phyloP scores from a whole-genome alignment of 345 rosid genomes.

The Mangifera indica region DNA sequence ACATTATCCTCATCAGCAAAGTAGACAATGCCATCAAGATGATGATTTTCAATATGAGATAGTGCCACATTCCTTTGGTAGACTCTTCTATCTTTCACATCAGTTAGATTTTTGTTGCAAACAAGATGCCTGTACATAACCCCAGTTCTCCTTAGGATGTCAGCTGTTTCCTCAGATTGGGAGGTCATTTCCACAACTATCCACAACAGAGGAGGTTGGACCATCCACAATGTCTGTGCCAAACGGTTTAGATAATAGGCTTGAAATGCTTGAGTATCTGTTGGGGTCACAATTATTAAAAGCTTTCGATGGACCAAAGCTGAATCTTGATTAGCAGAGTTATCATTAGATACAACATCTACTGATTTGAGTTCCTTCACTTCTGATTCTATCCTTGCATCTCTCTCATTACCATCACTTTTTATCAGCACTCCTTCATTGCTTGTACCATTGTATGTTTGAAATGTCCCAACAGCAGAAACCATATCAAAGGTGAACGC shows the following conservation, averaged over 20 bases:
- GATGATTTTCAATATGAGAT: conserved; percentile 62
- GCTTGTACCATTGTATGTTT: conserved; percentile 8
- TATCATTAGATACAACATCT: conserved; percentile 11
- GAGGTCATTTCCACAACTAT: conserved; percentile 59
- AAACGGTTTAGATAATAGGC: conserved; percentile 51
- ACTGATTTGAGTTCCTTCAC: conserved; percentile 17
- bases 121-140: conserved; percentile 61
- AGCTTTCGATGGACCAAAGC: conserved; percentile 32
- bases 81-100: conserved; percentile 36
- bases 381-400: conserved; percentile 22
- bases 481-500: conserved; percentile 39
- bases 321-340: conserved; percentile 19
- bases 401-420: conserved; percentile 7
- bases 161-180: conserved; percentile 56
- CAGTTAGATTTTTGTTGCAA: conserved; percentile 50
- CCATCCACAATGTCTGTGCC: conserved; percentile 46
- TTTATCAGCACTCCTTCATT: conserved; percentile 14
- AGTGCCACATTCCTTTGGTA: conserved; percentile 64
- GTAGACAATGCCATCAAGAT: conserved; percentile 57
- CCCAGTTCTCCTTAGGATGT: conserved; percentile 50
- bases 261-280: conserved; percentile 38
- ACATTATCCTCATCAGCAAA: conserved; percentile 52
- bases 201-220: conserved; percentile 65
- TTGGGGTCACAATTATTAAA: conserved; percentile 59
- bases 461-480: conserved; percentile 27